A percentile compares a stretch with the other conserved stretches of the same genome.
Evolutionary conservation across 2,329 filamentous ascomycete species (phyloP).

Genomic region (Microsporum canis): DNA sequence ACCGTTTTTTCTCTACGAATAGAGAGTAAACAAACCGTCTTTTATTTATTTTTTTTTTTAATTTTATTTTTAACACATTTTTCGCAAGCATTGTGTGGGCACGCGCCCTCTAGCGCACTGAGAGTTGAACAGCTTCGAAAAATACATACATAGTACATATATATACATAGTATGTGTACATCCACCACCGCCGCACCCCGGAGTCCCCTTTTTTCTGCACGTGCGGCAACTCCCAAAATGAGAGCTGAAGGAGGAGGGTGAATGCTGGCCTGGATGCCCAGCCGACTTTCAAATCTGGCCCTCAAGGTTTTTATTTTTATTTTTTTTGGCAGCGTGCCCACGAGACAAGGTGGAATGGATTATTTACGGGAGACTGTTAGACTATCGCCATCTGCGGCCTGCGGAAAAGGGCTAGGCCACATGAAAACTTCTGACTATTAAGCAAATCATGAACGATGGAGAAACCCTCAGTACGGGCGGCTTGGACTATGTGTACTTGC

Average conservation of each 20-base stretch:
- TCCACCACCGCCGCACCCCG: background rate
- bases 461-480: background rate
- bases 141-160: background rate
- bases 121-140: background rate
- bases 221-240: background rate
- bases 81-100: background rate
- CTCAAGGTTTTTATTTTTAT: background rate
- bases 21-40: background rate
- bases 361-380: background rate
- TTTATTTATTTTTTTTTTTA: background rate
- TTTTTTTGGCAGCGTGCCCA: background rate
- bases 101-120: conserved; percentile 3
- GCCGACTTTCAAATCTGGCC: conserved; percentile 1
- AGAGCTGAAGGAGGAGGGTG: too few species aligned
- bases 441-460: background rate
- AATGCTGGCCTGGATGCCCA: background rate
- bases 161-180: background rate
- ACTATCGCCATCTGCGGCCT: conserved; percentile 1
- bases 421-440: background rate
- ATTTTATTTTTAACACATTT: background rate
- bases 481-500: background rate
- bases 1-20: background rate
- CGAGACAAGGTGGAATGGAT: background rate
- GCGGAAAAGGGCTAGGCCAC: background rate
- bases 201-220: background rate